A percentile compares a stretch with the other conserved stretches of the same genome.
These are phyloP conservation scores for Biscogniauxia marginata DNA, from an alignment of 2,329 filamentous ascomycete genomes.

Conservation along the genomic window DNA sequence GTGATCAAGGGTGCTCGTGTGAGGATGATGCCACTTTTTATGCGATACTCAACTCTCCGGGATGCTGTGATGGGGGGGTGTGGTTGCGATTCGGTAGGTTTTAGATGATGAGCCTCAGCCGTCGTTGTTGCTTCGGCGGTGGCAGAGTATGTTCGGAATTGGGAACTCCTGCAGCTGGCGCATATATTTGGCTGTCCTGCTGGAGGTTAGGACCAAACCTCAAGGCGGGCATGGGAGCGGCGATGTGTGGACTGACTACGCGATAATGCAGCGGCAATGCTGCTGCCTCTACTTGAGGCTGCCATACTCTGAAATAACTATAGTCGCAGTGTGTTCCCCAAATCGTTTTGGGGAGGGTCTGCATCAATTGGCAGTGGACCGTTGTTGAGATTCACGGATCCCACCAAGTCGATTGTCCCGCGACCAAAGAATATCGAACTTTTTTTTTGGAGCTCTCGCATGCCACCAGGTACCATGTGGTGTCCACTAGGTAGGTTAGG, in stretches of 20 bases:
- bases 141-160: conserved; percentile 35
- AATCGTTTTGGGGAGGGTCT: not conserved
- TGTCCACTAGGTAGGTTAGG: too few species aligned
- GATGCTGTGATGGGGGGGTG: conserved; percentile 30
- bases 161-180: conserved; percentile 31
- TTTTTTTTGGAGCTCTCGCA: not conserved
- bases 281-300: conserved; percentile 56
- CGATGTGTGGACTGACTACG: not conserved
- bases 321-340: not conserved
- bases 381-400: not conserved
- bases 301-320: not conserved
- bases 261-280: conserved; percentile 47
- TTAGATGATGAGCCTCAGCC: conserved; percentile 35
- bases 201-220: too few species aligned
- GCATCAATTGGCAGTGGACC: not conserved
- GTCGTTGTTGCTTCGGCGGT: conserved; percentile 35
- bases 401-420: not conserved
- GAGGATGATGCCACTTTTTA: conserved; percentile 72
- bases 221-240: not conserved
- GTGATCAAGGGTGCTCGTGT: conserved; percentile 88
- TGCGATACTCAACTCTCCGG: conserved; percentile 41
- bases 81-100: conserved; percentile 33
- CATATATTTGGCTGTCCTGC: conserved; percentile 37
- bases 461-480: not conserved
- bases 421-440: not conserved